Base-by-base conservation (phyloP, 2,329 filamentous ascomycete species). In the Aciculosporium take region DNA sequence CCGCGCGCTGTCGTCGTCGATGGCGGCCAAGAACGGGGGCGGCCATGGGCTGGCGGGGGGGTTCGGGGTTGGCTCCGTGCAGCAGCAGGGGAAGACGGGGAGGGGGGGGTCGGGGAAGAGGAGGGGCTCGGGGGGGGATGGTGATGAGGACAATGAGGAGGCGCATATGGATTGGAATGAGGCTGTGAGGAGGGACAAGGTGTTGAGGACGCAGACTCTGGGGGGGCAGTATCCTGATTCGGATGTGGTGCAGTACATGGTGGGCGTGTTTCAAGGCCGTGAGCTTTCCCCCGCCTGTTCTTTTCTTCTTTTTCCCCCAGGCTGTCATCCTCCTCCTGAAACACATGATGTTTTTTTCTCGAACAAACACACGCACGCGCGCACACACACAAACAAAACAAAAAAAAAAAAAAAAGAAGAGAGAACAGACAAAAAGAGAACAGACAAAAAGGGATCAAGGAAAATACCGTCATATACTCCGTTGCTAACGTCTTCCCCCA, bases 201-300 rank as follows among this genome's bases (percentile, higher is more conserved):
- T 93, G 4, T 64, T 95, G 56, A 71, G 77, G 38, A 82, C 77
- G 45, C 86, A 94, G 65, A 94, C 87, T 0, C 69, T 94, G 18
- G 88, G 87, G 35, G 91, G 91, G 0, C 80, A 89, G 58, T 79
- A 85, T 46, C 70, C 79, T 10, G 72, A 76, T 31, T 67, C 77
- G 3, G 76, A 79, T 48, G 74, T 81, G 48, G 81, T 81, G 18
- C 81, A 85, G 49, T 94, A 94, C 64, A 93, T 95, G 79, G 72
- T 95, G 38, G 91, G 86, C 23, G 81, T 87, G n/a, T 95, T 96
- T 57, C 76, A 81, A 56, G 81, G 81, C 39, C 76, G 85, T 89
- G 61, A 51, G 77, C 68, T 18, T 17, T 17, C n/a, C 7, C 18
- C 17, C 7, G 7, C 7, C 21, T 12, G 5, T 5, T 10, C 3